Evolutionary conservation across 441 rosid species (phyloP).

Genomic region (Macaranga tanarius): DNA sequence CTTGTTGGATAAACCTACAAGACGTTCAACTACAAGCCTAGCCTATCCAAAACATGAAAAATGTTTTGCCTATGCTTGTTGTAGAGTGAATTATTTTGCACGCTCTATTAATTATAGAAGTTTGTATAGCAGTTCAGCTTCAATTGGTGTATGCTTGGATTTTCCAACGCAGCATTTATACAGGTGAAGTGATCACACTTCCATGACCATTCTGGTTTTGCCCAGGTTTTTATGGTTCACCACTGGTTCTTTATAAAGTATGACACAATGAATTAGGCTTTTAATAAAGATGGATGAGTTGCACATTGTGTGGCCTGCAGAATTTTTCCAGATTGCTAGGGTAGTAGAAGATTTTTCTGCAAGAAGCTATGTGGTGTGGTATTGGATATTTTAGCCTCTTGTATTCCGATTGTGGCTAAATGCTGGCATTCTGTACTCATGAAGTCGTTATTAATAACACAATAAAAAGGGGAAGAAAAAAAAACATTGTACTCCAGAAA

Average conservation of each 20-base stretch:
- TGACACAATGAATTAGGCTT: background rate
- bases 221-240: background rate
- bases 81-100: background rate
- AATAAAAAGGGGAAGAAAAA: too few species aligned
- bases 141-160: background rate
- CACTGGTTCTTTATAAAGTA: background rate
- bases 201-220: background rate
- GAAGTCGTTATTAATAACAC: too few species aligned
- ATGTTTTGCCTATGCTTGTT: background rate
- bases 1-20: background rate
- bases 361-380: too few species aligned
- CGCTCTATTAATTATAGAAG: background rate
- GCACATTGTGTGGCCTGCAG: too few species aligned
- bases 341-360: too few species aligned
- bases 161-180: background rate
- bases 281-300: too few species aligned
- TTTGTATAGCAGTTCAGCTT: slow-evolving; percentile 20
- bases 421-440: too few species aligned
- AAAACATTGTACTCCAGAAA: too few species aligned
- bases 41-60: background rate
- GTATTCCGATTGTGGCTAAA: too few species aligned
- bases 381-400: too few species aligned
- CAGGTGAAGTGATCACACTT: background rate
- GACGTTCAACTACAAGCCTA: background rate
- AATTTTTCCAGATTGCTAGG: too few species aligned